A percentile compares a stretch with the other conserved stretches of the same genome.
Conservation (phyloP, 768 basidiomycete species). For the Cyathus striatus region DNA sequence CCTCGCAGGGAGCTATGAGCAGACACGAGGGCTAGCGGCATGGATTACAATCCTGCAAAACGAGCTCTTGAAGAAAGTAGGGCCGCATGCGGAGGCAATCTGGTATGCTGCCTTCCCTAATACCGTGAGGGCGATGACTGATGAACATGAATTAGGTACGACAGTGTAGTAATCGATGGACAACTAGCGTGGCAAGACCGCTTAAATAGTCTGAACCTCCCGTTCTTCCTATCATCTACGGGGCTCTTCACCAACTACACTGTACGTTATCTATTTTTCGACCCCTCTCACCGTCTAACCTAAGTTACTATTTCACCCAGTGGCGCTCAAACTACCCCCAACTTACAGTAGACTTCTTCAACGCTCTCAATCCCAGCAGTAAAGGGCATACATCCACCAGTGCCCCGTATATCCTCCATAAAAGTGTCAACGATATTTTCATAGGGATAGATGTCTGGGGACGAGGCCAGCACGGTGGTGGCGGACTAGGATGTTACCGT, state of each 20-base stretch:
- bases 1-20: constrained; percentile 44
- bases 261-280: constrained; percentile 34
- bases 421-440: constrained; percentile 53
- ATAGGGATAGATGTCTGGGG: constrained; percentile 83
- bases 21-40: constrained; percentile 54
- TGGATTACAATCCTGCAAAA: constrained; percentile 65
- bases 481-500: constrained; percentile 66
- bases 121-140: neutral
- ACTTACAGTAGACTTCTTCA: constrained; percentile 52
- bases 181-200: constrained; percentile 67
- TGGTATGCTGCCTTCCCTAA: constrained; percentile 42
- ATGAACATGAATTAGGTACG: constrained; percentile 67
- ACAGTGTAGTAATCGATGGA: constrained; percentile 63
- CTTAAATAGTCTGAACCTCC: constrained; percentile 62
- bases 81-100: constrained; percentile 60
- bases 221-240: constrained; percentile 73
- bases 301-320: constrained; percentile 22
- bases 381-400: constrained; percentile 19
- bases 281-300: neutral
- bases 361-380: constrained; percentile 40
- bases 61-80: constrained; percentile 56
- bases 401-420: constrained; percentile 16
- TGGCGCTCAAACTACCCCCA: constrained; percentile 52
- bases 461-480: constrained; percentile 67
- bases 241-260: constrained; percentile 78